Evolutionary conservation across 305 asterid genomes (phyloP).

Genomic region (Rubia peregrina): DNA sequence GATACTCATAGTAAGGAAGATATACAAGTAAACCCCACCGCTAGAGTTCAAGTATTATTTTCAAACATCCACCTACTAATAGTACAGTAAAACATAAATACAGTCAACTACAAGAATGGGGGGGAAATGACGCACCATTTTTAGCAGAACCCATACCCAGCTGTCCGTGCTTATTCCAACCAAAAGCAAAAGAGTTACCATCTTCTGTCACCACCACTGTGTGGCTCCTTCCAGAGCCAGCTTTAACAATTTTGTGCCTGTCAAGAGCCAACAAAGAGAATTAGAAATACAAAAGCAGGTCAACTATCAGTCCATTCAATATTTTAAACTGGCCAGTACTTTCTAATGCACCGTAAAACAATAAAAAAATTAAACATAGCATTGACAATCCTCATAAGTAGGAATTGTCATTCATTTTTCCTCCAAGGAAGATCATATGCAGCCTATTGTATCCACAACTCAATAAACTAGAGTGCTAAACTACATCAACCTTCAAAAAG

Average conservation of each 20-base stretch:
- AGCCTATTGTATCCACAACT: neutral
- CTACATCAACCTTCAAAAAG: neutral
- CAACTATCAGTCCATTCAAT: neutral
- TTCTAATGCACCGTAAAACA: neutral
- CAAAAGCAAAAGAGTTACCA: conserved; percentile 69
- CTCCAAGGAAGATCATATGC: neutral
- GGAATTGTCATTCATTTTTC: neutral
- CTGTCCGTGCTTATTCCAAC: conserved; percentile 95
- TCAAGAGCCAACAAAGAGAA: conserved; percentile 18
- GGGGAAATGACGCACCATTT: conserved; percentile 44
- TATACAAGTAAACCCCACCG: neutral
- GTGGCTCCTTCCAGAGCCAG: conserved; percentile 83
- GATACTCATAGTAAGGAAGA: neutral
- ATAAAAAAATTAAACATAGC: neutral
- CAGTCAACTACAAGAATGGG: neutral
- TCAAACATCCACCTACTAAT: neutral
- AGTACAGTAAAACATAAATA: neutral
- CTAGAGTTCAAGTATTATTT: too few relatives aligned
- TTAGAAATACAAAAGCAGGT: conserved; percentile 1
- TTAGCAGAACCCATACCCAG: conserved; percentile 75
- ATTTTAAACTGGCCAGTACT: neutral
- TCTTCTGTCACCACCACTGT: conserved; percentile 82
- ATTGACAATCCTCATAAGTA: neutral
- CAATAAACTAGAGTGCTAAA: neutral
- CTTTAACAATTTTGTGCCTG: conserved; percentile 68